Evolutionary conservation across 176 grass and related monocot species (phyloP).

Genomic region (Bromus sterilis): DNA sequence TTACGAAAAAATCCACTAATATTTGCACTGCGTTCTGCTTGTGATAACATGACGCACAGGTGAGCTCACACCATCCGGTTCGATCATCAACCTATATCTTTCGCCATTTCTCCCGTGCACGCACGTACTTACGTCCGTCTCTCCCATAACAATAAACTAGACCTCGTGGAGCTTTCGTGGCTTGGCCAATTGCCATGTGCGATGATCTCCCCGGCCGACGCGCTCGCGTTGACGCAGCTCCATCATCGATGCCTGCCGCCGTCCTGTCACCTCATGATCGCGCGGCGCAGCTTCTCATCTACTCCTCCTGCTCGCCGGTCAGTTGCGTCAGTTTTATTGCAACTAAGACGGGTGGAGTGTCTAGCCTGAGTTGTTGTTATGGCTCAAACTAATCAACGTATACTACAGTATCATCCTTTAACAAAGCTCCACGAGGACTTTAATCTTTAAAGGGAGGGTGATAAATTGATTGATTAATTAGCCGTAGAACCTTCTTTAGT

Average conservation of each 20-base stretch:
- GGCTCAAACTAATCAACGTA: too few relatives aligned
- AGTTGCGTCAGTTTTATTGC: background rate
- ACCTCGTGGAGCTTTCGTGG: constrained; percentile 18
- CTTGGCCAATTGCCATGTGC: background rate
- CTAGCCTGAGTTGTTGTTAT: background rate
- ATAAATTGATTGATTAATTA: background rate
- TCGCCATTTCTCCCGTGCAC: background rate
- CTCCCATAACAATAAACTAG: background rate
- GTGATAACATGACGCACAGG: constrained; percentile 12
- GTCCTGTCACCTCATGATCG: background rate
- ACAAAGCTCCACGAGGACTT: background rate
- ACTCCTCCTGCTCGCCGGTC: background rate
- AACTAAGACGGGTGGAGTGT: background rate
- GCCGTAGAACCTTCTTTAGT: background rate
- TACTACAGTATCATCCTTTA: too few relatives aligned
- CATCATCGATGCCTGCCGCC: background rate
- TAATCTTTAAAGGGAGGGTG: background rate
- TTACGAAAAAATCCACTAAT: too few relatives aligned
- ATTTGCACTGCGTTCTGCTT: too few relatives aligned
- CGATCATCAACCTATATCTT: background rate
- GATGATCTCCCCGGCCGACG: background rate
- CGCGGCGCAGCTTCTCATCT: constrained; percentile 5
- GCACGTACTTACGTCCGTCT: too few relatives aligned
- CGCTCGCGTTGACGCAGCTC: background rate
- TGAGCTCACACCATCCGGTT: constrained; percentile 12